phyloP scores from a whole-genome alignment of 352 stramenopile species.

The Pythium myriotylum region DNA sequence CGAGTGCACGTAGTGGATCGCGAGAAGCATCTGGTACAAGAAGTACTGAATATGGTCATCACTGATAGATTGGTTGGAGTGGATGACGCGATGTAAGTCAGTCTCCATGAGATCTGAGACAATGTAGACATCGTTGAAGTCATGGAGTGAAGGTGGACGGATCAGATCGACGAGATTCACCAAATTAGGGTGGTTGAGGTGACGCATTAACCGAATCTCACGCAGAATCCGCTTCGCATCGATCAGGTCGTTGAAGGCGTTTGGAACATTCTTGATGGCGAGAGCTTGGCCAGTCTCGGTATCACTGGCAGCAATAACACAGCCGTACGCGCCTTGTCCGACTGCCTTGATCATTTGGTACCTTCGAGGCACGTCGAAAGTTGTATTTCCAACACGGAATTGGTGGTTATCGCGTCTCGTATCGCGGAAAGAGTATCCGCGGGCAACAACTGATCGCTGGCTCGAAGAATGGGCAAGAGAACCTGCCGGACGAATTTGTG shows the following conservation, averaged over 20 bases:
- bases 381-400: conserved; percentile 87
- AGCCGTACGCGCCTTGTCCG: conserved; percentile 91
- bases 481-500: conserved; percentile 46
- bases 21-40: conserved; percentile 91
- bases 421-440: conserved; percentile 84
- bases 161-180: conserved; percentile 83
- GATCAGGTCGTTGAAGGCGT: conserved; percentile 90
- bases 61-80: conserved; percentile 80
- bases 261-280: conserved; percentile 97
- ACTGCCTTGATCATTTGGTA: conserved; percentile 91
- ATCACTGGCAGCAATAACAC: conserved; percentile 89
- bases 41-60: conserved; percentile 91
- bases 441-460: conserved; percentile 58
- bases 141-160: conserved; percentile 75
- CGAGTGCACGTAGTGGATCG: conserved; percentile 98
- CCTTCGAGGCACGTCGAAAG: conserved; percentile 81
- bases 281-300: conserved; percentile 88
- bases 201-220: conserved; percentile 88
- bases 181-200: conserved; percentile 83
- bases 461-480: conserved; percentile 51
- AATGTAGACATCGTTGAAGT: conserved; percentile 92
- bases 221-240: conserved; percentile 88
- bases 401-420: conserved; percentile 86
- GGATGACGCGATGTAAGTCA: conserved; percentile 92
- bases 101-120: conserved; percentile 92